Evolutionary conservation across 1,284 basidiomycete species (phyloP), one percentile per base, ranked within the genome.

Genomic region (Apiotrichum sp.): DNA sequence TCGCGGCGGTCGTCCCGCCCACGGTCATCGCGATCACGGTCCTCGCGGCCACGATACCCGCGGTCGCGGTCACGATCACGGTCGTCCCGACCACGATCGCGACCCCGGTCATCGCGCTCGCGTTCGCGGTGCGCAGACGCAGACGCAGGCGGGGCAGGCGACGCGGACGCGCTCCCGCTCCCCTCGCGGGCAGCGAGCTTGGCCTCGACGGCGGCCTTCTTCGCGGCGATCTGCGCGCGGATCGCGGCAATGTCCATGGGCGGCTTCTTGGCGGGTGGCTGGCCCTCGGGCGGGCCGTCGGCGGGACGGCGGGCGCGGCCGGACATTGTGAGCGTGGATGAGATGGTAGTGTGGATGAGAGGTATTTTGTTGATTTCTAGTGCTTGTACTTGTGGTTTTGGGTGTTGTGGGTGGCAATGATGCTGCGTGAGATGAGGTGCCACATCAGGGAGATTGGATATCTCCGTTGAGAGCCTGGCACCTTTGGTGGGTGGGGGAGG

Each of bases 211-310:
- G 83, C 83, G 10, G 89, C 88, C 53, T 89, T 82, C 71, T 88
- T 88, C 10, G 89, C 89, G 22, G 86, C 82, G 55, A 93, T 84
- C 75, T 91, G 88, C 9, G 89, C 89, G 55, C 71, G 65, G 51
- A 77, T 75, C 46, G 73, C 62, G 44, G 43, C 51, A 31, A 62
- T 50, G 53, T 62, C 57, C 11, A 59, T 41, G 31, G 55, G 55
- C 36, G 55, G 53, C 49, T 62, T 62, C 49, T 62, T 62, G 35
- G 61, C 61, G 14, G 57, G 52, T 4, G 61, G 61, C 53, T 59
- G 52, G 42, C 61, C 61, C 22, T 48, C 61, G 31, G 60, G 60
- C 39, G 35, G 53, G 33, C 47, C 61, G 34, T 59, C 48, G 14
- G 61, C 61, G 34, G 53, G 47, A 16, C 52, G 39, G 9, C 47